Conservation (phyloP, 2,329 filamentous ascomycete species). For the Fusarium clavum region DNA sequence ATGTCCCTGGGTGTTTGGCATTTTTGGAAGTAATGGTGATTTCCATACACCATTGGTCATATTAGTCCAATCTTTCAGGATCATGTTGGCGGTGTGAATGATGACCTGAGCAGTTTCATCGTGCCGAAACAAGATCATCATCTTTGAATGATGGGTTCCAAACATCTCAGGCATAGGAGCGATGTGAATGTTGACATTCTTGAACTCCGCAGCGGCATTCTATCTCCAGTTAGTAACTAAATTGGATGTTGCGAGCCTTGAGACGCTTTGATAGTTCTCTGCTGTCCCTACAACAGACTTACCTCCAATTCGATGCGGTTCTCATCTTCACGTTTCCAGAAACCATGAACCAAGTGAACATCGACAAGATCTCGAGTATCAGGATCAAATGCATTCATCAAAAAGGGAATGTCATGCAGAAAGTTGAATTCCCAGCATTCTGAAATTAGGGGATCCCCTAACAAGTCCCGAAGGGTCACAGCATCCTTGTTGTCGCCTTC, state of each 20-base stretch:
- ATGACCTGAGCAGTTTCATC: conserved; percentile 82
- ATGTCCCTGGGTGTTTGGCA: conserved; percentile 19
- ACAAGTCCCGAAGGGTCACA: conserved; percentile 72
- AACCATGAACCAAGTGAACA: conserved; percentile 70
- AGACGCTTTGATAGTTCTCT: not conserved
- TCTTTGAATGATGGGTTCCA: conserved; percentile 88
- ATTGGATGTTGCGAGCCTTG: not conserved
- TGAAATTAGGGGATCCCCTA: conserved; percentile 79
- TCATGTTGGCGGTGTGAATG: conserved; percentile 93
- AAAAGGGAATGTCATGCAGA: conserved; percentile 69
- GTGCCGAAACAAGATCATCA: conserved; percentile 84
- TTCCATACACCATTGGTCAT: conserved; percentile 88
- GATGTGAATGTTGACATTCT: conserved; percentile 76
- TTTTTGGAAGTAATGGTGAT: conserved; percentile 75
- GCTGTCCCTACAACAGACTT: conserved; percentile 34
- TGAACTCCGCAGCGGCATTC: conserved; percentile 70
- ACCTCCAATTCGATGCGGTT: conserved; percentile 70
- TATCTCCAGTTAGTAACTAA: conserved; percentile 49
- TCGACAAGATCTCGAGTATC: conserved; percentile 62
- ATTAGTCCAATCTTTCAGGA: conserved; percentile 86
- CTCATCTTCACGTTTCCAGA: conserved; percentile 74
- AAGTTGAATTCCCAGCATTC: conserved; percentile 80
- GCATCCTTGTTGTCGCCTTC: conserved; percentile 71
- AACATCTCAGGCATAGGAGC: conserved; percentile 87
- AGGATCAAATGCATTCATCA: conserved; percentile 65